These are phyloP conservation scores for Brassica carinata DNA, from an alignment of 345 rosid genomes.

Conservation along the genomic window DNA sequence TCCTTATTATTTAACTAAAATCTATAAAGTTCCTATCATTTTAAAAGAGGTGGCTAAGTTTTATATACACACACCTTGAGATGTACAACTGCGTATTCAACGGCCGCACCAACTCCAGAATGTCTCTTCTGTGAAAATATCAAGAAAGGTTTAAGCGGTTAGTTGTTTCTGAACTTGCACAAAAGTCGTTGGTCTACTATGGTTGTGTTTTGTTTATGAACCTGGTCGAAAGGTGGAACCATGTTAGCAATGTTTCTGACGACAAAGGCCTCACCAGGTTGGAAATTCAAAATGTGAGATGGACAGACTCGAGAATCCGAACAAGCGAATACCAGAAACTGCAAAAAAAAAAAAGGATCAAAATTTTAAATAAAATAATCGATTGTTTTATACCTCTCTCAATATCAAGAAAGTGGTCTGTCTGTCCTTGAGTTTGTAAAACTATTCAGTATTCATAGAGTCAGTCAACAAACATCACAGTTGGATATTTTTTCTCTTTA, in stretches of 20 bases:
- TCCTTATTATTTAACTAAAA: background rate
- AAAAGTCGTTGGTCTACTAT: background rate
- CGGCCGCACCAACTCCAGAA: conserved; percentile 66
- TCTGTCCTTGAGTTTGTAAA: background rate
- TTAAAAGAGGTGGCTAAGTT: background rate
- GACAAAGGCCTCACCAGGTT: conserved; percentile 94
- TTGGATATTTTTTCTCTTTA: background rate
- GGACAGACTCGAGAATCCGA: conserved; percentile 95
- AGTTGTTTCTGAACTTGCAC: background rate
- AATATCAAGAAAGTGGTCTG: conserved; percentile 10
- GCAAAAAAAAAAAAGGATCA: conserved; percentile 14
- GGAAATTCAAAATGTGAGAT: conserved; percentile 75
- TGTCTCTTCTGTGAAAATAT: conserved; percentile 31
- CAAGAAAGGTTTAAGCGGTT: background rate
- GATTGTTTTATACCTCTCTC: background rate
- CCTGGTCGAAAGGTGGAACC: conserved; percentile 76
- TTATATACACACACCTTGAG: conserved; percentile 60
- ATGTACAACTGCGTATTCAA: conserved; percentile 93
- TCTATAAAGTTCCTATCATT: conserved; percentile 6
- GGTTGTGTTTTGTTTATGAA: background rate
- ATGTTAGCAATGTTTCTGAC: conserved; percentile 87
- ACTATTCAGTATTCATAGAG: conserved; percentile 19
- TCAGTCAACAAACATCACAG: conserved; percentile 29
- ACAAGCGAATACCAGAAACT: conserved; percentile 95
- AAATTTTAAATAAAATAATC: background rate